Evolutionary conservation across 176 grass and related monocot genomes (phyloP).

Genomic region (Elymus sibiricus): DNA sequence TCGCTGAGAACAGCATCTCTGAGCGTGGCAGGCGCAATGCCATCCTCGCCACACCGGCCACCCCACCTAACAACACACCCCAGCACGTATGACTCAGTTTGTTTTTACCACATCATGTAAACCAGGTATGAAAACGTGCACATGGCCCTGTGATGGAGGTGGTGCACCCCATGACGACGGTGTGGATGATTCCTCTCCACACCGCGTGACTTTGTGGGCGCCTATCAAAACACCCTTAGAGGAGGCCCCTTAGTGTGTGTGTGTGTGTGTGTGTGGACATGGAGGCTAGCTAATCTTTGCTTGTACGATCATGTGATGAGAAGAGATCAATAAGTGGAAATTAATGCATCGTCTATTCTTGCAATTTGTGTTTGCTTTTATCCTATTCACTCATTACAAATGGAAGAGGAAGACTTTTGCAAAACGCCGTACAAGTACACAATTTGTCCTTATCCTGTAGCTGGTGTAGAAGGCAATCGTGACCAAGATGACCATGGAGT

Average conservation of each 20-base stretch:
- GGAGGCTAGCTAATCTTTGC: no score
- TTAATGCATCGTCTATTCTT: no score
- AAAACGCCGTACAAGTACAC: no score
- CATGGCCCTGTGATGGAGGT: not conserved
- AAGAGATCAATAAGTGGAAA: no score
- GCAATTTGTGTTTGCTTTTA: no score
- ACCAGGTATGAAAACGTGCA: not conserved
- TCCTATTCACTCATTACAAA: no score
- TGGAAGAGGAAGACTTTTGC: no score
- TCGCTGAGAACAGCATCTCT: not conserved
- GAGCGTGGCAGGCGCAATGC: not conserved
- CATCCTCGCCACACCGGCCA: not conserved
- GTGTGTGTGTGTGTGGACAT: not conserved
- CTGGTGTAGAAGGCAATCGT: no score
- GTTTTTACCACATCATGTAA: not conserved
- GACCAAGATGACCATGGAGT: no score
- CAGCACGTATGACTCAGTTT: not conserved
- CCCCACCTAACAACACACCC: not conserved
- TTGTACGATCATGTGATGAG: no score
- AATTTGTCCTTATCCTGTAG: no score
- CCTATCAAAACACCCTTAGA: not conserved
- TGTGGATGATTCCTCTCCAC: not conserved
- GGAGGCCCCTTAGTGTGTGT: not conserved
- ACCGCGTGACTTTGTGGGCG: not conserved
- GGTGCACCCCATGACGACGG: not conserved